Base-by-base conservation (phyloP, 345 rosid genomes). In the Punica granatum region DNA sequence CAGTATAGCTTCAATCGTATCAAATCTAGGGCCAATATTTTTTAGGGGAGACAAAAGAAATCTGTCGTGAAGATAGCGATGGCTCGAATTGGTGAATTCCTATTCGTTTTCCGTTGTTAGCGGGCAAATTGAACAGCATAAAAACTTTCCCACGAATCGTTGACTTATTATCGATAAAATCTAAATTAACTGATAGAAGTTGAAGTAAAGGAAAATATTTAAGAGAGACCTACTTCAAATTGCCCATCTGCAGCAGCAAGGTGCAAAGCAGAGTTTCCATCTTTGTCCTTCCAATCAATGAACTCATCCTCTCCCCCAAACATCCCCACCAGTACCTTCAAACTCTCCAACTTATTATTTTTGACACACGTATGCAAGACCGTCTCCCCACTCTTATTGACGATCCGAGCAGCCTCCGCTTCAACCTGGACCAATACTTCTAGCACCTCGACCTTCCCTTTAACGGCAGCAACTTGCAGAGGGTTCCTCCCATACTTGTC, bases 401-500 rank as follows among this genome's bases (percentile, higher is more conserved):
- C 56, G 28, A n/a, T 46, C 37, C 0, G 49, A 33, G 69, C 60
- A 21, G 67, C 74, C 4, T 10, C 1, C 0, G 67, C 66, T 21
- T 16, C 62, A 0, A 9, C 14, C 2, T 1, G 18, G 7, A 72
- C 4, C 67, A 72, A 61, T 11, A 7, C 23, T 23, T 49, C 3
- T 39, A 72, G 8, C 3, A 72, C 68, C 32, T 72, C 62, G 4
- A 69, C 76, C 23, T 63, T 51, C 0, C 76, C 73, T 60, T 62
- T 72, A 46, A 69, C 35, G 0, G 71, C 71, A 8, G 49, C 68
- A 0, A 72, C 56, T 31, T 68, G 70, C 3, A 64, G 58, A 2
- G 76, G 70, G 39, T 63, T 72, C 60, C 76, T 65, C 5, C 75
- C 28, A 0, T 75, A 69, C 58, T 23, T 56, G 9, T 70, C 72